Percentiles rank a stretch among this genome's conserved stretches.
These are phyloP conservation scores for Fraxinus floribunda DNA, from an alignment of 305 asterid species.

Conservation along the genomic window DNA sequence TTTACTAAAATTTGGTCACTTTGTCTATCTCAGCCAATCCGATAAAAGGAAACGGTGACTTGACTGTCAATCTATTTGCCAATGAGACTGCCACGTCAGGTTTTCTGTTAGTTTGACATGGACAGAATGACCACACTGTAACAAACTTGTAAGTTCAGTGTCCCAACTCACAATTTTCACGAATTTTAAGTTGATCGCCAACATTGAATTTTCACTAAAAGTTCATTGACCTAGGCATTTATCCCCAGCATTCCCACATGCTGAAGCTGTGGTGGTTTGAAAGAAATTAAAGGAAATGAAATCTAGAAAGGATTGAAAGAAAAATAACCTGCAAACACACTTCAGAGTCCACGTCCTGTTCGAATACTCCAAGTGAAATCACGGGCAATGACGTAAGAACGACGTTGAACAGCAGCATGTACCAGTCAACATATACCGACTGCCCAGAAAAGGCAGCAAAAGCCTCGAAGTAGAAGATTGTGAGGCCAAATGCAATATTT, in stretches of 20 bases:
- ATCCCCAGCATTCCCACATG: neutral
- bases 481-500: constrained; percentile 88
- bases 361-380: constrained; percentile 85
- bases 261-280: neutral
- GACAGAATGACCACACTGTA: neutral
- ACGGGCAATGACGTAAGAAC: constrained; percentile 89
- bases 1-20: neutral
- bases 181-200: neutral
- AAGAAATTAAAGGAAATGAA: neutral
- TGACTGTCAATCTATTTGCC: neutral
- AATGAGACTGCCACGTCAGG: neutral
- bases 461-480: constrained; percentile 87
- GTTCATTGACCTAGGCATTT: neutral
- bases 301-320: constrained; percentile 4
- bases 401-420: constrained; percentile 80
- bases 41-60: neutral
- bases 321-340: constrained; percentile 56
- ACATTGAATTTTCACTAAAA: neutral
- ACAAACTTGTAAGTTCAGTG: neutral
- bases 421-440: constrained; percentile 85
- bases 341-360: constrained; percentile 60
- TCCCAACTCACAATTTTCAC: neutral
- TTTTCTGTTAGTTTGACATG: neutral
- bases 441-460: constrained; percentile 91
- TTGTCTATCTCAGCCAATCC: neutral